phyloP scores from a whole-genome alignment of 2,329 filamentous ascomycete species.

The Neofusicoccum laricinum region DNA sequence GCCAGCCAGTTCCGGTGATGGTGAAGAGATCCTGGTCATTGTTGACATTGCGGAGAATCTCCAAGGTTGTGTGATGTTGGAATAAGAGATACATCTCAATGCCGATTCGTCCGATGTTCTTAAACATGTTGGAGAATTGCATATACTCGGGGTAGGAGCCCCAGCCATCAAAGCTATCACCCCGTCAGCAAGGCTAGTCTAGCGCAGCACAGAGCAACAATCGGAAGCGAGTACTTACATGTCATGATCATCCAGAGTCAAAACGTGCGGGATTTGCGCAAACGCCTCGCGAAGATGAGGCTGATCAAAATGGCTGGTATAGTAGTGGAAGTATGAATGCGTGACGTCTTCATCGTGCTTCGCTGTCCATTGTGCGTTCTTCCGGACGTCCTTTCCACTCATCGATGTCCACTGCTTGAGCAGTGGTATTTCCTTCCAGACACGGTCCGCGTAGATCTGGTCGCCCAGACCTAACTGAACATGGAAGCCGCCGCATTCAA shows the following conservation, averaged over 20 bases:
- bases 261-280: conserved; percentile 91
- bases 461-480: conserved; percentile 88
- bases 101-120: conserved; percentile 92
- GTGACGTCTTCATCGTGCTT: conserved; percentile 93
- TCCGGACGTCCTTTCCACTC: conserved; percentile 88
- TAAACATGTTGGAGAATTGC: conserved; percentile 97
- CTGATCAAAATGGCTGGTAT: conserved; percentile 97
- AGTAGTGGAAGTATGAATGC: conserved; percentile 98
- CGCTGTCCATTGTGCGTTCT: conserved; percentile 87
- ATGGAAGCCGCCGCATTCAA: conserved; percentile 94
- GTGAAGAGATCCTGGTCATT: conserved; percentile 93
- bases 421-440: conserved; percentile 94
- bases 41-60: conserved; percentile 84
- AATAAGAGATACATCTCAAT: conserved; percentile 98
- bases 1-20: conserved; percentile 95
- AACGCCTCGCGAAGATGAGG: conserved; percentile 92
- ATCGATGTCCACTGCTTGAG: conserved; percentile 94
- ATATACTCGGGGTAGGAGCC: conserved; percentile 97
- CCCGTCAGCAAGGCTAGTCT: conserved; percentile 47
- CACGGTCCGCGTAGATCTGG: conserved; percentile 89
- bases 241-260: conserved; percentile 94
- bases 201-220: conserved; percentile 17
- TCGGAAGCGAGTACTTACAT: conserved; percentile 48
- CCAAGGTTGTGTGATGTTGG: conserved; percentile 94
- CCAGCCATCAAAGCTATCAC: conserved; percentile 81